phyloP scores from a whole-genome alignment of 768 basidiomycete species.

The Naganishia randhawae region DNA sequence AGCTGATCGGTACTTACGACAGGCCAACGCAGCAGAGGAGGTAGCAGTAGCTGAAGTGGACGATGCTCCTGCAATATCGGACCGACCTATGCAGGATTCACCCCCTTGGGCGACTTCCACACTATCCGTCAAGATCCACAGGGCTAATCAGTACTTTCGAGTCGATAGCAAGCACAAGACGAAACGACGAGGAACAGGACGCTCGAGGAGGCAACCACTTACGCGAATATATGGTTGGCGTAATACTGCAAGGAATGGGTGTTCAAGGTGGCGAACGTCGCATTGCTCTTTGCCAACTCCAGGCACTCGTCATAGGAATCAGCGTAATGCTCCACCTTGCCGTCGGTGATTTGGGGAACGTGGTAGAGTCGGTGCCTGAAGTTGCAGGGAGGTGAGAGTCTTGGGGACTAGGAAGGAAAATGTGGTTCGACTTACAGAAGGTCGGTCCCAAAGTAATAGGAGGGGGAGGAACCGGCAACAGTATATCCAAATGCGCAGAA shows the following conservation, averaged over 20 bases:
- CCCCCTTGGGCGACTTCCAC: slow-evolving; percentile 42
- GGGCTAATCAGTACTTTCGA: not conserved
- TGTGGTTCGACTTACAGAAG: slow-evolving; percentile 33
- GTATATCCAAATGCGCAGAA: slow-evolving; percentile 43
- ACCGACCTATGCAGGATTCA: slow-evolving; percentile 35
- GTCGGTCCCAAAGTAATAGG: slow-evolving; percentile 43
- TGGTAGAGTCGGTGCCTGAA: slow-evolving; percentile 47
- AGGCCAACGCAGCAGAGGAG: slow-evolving; percentile 24
- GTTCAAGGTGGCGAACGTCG: slow-evolving; percentile 40
- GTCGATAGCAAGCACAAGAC: slow-evolving; percentile 19
- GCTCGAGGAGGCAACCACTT: not conserved
- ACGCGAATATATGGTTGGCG: slow-evolving; percentile 36
- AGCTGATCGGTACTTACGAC: slow-evolving; percentile 22
- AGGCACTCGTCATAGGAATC: slow-evolving; percentile 39
- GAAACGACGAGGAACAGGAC: not conserved
- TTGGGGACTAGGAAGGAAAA: not conserved
- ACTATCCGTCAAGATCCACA: slow-evolving; percentile 19
- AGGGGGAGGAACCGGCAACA: slow-evolving; percentile 36
- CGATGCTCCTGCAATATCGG: slow-evolving; percentile 22
- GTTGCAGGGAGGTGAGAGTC: not conserved
- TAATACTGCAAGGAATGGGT: slow-evolving; percentile 48
- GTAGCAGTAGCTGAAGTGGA: slow-evolving; percentile 31
- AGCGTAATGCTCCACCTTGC: slow-evolving; percentile 39
- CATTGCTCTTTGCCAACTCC: slow-evolving; percentile 43
- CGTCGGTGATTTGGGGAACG: slow-evolving; percentile 42